Percentiles rank a stretch among this genome's conserved stretches.
These are phyloP conservation scores for Acanthamoeba culbertsoni DNA, from an alignment of 208 protist genomes.

Conservation along the genomic window DNA sequence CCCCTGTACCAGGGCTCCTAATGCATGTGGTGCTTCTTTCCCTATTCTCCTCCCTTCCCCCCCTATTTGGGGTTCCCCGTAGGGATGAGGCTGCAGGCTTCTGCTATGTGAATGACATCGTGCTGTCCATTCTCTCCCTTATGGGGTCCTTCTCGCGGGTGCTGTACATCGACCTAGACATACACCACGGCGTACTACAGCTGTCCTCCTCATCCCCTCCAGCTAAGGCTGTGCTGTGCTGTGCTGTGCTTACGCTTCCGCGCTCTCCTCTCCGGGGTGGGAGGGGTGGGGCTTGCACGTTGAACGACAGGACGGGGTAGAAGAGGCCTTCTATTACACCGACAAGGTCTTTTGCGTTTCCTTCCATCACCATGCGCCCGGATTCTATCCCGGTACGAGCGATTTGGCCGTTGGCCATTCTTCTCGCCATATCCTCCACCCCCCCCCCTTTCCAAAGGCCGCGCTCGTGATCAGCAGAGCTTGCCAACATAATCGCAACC, in stretches of 20 bases:
- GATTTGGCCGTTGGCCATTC: too few relatives aligned
- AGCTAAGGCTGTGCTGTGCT: constrained; percentile 85
- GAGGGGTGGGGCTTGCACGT: constrained; percentile 85
- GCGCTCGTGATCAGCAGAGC: too few relatives aligned
- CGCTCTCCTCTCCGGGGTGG: background rate
- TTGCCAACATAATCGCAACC: background rate
- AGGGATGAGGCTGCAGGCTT: constrained; percentile 92
- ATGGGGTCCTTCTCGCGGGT: constrained; percentile 89
- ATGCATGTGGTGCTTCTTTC: too few relatives aligned
- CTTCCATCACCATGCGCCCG: constrained; percentile 92
- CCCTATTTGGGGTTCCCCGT: constrained; percentile 76
- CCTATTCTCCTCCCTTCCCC: background rate
- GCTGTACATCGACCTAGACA: constrained; percentile 93
- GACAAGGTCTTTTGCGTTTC: constrained; percentile 93
- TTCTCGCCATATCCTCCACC: too few relatives aligned
- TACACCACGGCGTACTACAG: constrained; percentile 84
- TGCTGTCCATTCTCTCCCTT: constrained; percentile 91
- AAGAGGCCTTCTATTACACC: constrained; percentile 94
- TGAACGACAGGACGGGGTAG: constrained; percentile 91
- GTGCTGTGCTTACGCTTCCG: background rate
- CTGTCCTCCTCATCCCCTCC: constrained; percentile 87
- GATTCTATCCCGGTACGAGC: constrained; percentile 93
- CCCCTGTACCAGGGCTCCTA: too few relatives aligned
- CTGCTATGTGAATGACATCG: constrained; percentile 95
- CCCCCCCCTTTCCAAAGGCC: too few relatives aligned